Evolutionary conservation across 139 green algal species (phyloP), one percentile per base, ranked within the genome.

Genomic region (Edaphochlamys debaryana): DNA sequence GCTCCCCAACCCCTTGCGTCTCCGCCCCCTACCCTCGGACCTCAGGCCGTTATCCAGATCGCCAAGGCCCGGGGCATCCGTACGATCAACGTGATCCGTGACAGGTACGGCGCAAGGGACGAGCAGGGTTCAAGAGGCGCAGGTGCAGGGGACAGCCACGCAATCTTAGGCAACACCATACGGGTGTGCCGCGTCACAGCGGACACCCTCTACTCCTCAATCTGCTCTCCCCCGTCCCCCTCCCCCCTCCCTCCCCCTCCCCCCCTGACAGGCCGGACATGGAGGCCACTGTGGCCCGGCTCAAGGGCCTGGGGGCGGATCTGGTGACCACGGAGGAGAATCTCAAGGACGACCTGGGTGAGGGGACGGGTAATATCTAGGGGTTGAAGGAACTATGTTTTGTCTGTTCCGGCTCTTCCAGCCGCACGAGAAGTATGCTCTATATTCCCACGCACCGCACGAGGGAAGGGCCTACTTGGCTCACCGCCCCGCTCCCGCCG

Each of bases 1-100:
- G n/a, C n/a, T n/a, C n/a, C n/a, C n/a, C n/a, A n/a, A n/a, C n/a
- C n/a, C n/a, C n/a, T n/a, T n/a, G n/a, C n/a, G n/a, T n/a, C n/a
- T n/a, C n/a, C n/a, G n/a, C n/a, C n/a, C n/a, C n/a, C n/a, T n/a
- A n/a, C n/a, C n/a, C n/a, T n/a, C n/a, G n/a, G n/a, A 4, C 0
- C 62, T 63, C 92, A 96, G 91, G 76, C 91, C 23, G 92, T 99
- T 0, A 97, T 98, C 50, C 92, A 98, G 84, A 79, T 98, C 30
- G 94, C 95, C 5, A 86, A 82, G 23, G 70, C 83, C 11, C 89
- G 86, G 37, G 95, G 93, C n/a, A 42, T 98, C 27, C 89, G 89
- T 32, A 98, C 95, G 0, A 77, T 98, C 63, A 99, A 98, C 85
- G 71, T 99, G 6, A 91, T 99, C 0, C 88, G 95, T 0, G 87